Base-by-base conservation (phyloP, 176 grass and related monocot species). In the Cenchrus americanus region DNA sequence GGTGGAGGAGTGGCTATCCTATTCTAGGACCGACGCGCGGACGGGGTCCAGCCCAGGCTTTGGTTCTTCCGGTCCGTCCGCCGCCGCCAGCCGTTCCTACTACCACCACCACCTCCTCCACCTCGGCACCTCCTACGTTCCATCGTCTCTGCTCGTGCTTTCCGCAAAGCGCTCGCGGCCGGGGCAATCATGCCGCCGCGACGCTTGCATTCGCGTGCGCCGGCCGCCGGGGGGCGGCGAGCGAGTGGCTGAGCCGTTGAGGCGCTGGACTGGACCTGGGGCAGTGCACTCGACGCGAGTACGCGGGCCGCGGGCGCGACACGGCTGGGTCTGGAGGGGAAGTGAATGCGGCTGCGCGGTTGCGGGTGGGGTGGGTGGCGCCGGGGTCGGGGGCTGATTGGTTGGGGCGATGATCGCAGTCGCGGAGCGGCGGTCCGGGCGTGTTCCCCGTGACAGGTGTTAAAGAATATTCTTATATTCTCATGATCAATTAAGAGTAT, bases 1-100 rank as follows among this genome's bases (percentile, higher is more conserved):
- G 82, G 18, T 76, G 72, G 48, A 4, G 34, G 44, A 34, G 70
- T 68, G 69, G 85, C 78, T 41, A 82, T 87, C 71, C 71, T 67
- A 82, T 82, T 61, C 78, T 87, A 68, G 71, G 79, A 82, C 52
- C 62, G 63, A 15, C 22, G 22, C 26, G 18, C 64, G 42, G 22
- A 66, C 61, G 82, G 0, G 19, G 41, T 15, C 67, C 6, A 43
- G 68, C 24, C 23, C 50, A 22, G 46, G 23, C 59, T 11, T 23
- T 19, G 4, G 1, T n/a, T 55, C 6, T 68, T 1, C 7, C 23
- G 11, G 18, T 61, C 77, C 27, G 41, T 22, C 54, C 6, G 66
- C 80, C 27, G 60, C 55, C 57, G 58, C 58, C 62, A 34, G n/a
- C 60, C 53, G 22, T 40, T 18, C 52, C 75, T 14, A 10, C 7